phyloP scores from a whole-genome alignment of 352 stramenopile species.

The Phytophthora agathidicida region DNA sequence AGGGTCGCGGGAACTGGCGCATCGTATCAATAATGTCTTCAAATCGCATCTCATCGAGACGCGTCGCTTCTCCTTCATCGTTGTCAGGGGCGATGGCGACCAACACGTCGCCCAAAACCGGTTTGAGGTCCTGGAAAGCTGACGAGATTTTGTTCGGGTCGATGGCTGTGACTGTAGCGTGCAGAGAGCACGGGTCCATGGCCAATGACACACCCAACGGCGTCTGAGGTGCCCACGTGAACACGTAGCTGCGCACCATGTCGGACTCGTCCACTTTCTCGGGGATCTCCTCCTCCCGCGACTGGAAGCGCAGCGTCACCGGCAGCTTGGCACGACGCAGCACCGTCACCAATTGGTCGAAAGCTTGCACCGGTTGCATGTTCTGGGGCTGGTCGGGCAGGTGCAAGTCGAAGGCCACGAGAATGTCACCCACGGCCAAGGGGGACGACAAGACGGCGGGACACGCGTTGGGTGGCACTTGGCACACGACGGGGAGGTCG shows the following conservation, averaged over 20 bases:
- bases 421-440: slow-evolving; percentile 65
- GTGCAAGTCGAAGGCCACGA: slow-evolving; percentile 63
- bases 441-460: slow-evolving; percentile 55
- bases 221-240: slow-evolving; percentile 53
- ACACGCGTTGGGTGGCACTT: slow-evolving; percentile 56
- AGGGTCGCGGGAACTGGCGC: slow-evolving; percentile 55
- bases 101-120: slow-evolving; percentile 70
- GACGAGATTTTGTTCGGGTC: slow-evolving; percentile 65
- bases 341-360: slow-evolving; percentile 59
- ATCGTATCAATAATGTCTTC: slow-evolving; percentile 67
- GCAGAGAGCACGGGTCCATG: slow-evolving; percentile 78
- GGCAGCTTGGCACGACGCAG: slow-evolving; percentile 58
- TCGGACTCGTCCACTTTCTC: slow-evolving; percentile 43
- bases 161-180: slow-evolving; percentile 72
- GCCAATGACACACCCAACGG: slow-evolving; percentile 75
- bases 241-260: slow-evolving; percentile 53
- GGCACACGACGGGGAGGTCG: slow-evolving; percentile 72
- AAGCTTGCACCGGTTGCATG: slow-evolving; percentile 43
- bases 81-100: slow-evolving; percentile 50
- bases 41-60: slow-evolving; percentile 69
- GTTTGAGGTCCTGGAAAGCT: slow-evolving; percentile 55
- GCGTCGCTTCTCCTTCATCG: slow-evolving; percentile 19
- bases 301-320: slow-evolving; percentile 70
- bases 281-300: slow-evolving; percentile 53
- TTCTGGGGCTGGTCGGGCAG: slow-evolving; percentile 18